These are phyloP conservation scores for Scedosporium aurantiacum DNA, from an alignment of 2,329 filamentous ascomycete genomes.

Conservation along the genomic window DNA sequence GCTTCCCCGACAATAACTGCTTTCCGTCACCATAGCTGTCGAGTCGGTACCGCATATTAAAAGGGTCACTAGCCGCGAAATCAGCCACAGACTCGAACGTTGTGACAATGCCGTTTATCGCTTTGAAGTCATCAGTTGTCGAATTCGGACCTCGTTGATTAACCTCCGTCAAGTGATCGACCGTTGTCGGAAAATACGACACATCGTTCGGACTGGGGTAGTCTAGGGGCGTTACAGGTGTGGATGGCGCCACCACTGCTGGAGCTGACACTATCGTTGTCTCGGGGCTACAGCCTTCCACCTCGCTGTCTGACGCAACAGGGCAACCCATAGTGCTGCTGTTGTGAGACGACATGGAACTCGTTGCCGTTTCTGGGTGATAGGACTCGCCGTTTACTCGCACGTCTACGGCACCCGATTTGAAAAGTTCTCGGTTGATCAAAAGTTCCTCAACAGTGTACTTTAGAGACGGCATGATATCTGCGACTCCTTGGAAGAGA, in stretches of 20 bases:
- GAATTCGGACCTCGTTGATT: not conserved
- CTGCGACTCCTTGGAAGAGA: slow-evolving; percentile 77
- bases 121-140: not conserved
- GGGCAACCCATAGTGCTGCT: not conserved
- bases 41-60: slow-evolving; percentile 23
- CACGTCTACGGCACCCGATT: slow-evolving; percentile 13
- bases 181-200: slow-evolving; percentile 9
- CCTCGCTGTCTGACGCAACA: not conserved
- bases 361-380: not conserved
- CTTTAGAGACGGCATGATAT: slow-evolving; percentile 72
- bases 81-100: slow-evolving; percentile 36
- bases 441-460: slow-evolving; percentile 67
- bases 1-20: slow-evolving; percentile 32
- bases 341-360: not conserved
- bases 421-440: slow-evolving; percentile 14
- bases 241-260: slow-evolving; percentile 7
- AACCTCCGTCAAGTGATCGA: not conserved
- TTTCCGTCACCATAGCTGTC: slow-evolving; percentile 24
- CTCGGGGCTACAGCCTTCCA: slow-evolving; percentile 1
- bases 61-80: slow-evolving; percentile 38
- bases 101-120: slow-evolving; percentile 23
- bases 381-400: not conserved
- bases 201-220: slow-evolving; percentile 12
- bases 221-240: not conserved
- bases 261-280: slow-evolving; percentile 8